Base-by-base conservation (phyloP, 176 grass and related monocot genomes). In the Oryza meridionalis region DNA sequence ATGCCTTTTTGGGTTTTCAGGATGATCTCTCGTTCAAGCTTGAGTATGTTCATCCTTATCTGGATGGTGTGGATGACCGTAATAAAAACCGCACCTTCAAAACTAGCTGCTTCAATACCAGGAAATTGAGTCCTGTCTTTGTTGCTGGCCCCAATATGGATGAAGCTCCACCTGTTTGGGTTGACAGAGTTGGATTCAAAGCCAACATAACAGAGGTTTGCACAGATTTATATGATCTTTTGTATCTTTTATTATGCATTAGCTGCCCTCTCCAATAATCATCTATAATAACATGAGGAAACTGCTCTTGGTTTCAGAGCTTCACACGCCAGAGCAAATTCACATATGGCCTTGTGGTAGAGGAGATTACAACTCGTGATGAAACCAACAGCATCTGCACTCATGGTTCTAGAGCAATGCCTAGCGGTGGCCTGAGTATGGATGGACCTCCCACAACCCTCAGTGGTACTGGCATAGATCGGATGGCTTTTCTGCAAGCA, bases 371-470 rank as follows among this genome's bases (percentile, higher is more conserved):
- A 55, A 94, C 96, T 25, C 93, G 93, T 40, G 96, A 99, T 84
- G 91, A 92, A 88, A 92, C 89, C 68, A 96, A 91, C 77, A 91
- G 75, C 37, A 86, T 96, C 42, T 99, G 96, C 71, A 99, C 93
- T 31, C 96, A 96, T 87, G 96, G 96, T 84, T 77, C 91, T 69
- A 83, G 93, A 84, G 86, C 91, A 73, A 90, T 99, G 78, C 91
- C 91, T 76, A 84, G 79, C 63, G 96, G 96, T 35, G 89, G 88
- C 40, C 86, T 99, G 72, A 94, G 91, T 88, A 94, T 92, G 89
- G 91, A 96, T 86, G 97, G 97, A 59, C 97, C 97, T 59, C 93
- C 97, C 17, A 99, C 97, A 47, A 99, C 97, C 32, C 88, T 99
- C 47, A 94, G 97, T 81, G 97, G 97, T 31, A 99, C 91, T 50